A percentile compares a stretch with the other conserved stretches of the same genome.
phyloP scores from a whole-genome alignment of 192 early-diverging fungal genomes.

The Allomyces macrogynus region DNA sequence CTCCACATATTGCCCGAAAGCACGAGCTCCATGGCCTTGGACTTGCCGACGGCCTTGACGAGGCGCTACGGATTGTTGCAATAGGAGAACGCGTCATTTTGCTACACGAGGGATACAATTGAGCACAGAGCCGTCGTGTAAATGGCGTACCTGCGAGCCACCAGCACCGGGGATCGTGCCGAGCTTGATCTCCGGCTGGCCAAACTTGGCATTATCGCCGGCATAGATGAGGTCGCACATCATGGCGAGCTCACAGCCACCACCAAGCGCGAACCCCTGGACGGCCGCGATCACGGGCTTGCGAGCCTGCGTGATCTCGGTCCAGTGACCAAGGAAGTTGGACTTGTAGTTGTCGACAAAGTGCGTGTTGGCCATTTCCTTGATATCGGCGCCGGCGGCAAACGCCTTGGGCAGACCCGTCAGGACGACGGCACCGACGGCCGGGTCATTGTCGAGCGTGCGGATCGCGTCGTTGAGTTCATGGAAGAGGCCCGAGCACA shows the following conservation, averaged over 20 bases:
- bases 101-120: too few species aligned
- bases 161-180: slow-evolving; percentile 80
- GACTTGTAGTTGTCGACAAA: slow-evolving; percentile 74
- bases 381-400: slow-evolving; percentile 97
- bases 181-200: slow-evolving; percentile 96
- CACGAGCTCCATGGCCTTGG: slow-evolving; percentile 93
- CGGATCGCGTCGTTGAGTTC: slow-evolving; percentile 78
- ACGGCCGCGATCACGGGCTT: slow-evolving; percentile 97
- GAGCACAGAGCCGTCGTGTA: too few species aligned
- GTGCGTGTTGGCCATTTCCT: slow-evolving; percentile 84
- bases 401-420: slow-evolving; percentile 93
- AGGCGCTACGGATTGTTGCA: slow-evolving; percentile 25
- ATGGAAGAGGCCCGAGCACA: slow-evolving; percentile 74
- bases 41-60: slow-evolving; percentile 85
- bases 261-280: slow-evolving; percentile 92
- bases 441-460: slow-evolving; percentile 49
- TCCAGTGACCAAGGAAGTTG: slow-evolving; percentile 90
- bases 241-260: slow-evolving; percentile 99
- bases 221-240: slow-evolving; percentile 99
- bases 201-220: slow-evolving; percentile 87
- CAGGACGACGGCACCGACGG: slow-evolving; percentile 76
- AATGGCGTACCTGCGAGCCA: slow-evolving; percentile 3
- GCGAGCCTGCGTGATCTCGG: slow-evolving; percentile 64
- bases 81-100: background rate
- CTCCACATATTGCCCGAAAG: slow-evolving; percentile 68